Evolutionary conservation across 768 basidiomycete genomes (phyloP), one percentile per base, ranked within the genome.

Genomic region (Mycena maculata): DNA sequence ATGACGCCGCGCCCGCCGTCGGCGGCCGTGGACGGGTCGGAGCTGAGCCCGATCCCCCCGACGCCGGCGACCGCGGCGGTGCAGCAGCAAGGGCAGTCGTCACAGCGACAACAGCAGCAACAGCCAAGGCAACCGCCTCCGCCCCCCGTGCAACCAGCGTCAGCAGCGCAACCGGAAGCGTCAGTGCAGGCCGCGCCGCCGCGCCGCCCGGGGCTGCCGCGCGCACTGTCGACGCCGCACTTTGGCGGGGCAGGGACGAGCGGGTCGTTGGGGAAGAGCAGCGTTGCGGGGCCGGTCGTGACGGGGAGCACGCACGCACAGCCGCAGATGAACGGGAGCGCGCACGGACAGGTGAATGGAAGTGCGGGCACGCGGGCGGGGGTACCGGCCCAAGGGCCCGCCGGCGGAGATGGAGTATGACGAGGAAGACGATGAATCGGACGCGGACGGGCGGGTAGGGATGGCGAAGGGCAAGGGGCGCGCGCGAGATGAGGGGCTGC

Each of bases 361-460:
- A 36, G 33, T 13, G 33, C 33, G 33, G 13, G 13, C 33, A 13
- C 8, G 33, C 6, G 33, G 8, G 33, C 33, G 33, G 33, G 33
- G 83, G 8, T 90, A 92, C 68, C 80, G 89, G 18, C 89, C 88
- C 10, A 88, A 87, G 72, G 91, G 88, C 11, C 87, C 85, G 6
- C 92, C 91, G 1, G 81, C 85, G 60, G 89, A 84, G 25, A 81
- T 82, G 70, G 92, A 92, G 75, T 59, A 58, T 13, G 83, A 88
- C 2, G 86, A 84, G 1, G 48, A 61, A 15, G 63, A 65, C 27
- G 64, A 59, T 18, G 64, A 65, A 42, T 65, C 69, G 33, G 69
- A 70, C 39, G 69, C 65, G 39, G 65, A 67, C 18, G 69, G 65
- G 27, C 61, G 53, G 13, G 22, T 9, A 28, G 54, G 47, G 7